Base-by-base conservation (phyloP, 345 rosid species). In the Raphanus sativus region DNA sequence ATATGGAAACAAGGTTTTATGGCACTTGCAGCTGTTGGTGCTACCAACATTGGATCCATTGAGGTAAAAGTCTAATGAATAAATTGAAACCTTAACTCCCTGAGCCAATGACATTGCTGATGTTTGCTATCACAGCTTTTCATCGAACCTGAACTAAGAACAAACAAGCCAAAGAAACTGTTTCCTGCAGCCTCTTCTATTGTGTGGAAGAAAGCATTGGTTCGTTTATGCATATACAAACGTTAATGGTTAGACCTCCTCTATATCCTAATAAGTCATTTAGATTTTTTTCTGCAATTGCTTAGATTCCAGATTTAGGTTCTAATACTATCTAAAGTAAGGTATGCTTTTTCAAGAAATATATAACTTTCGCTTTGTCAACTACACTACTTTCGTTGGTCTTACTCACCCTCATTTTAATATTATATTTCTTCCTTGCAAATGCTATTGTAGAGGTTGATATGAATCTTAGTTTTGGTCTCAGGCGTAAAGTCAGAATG, bases 1-100 rank as follows among this genome's bases (percentile, higher is more conserved):
- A n/a, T 65, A 33, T 92, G 98, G 99, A 84, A 87, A 84, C 85
- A 87, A 84, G 98, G 98, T 29, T 90, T 82, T 79, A 85, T 95
- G 96, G 96, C 94, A 40, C 85, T 95, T 69, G 97, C 91, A 50
- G 98, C 97, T 33, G 78, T 90, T 70, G 99, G 98, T 70, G 97
- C 98, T 7, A 95, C 98, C 62, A 95, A 87, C 83, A 87, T 92
- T 79, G 99, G 99, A 33, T 95, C 99, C 3, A 92, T 95, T 75
- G 89, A 92, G 94, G 98, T 91, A 70, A 33, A 70, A 33, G 42
- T 77, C 32, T 55, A 29, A 55, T 25, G 45, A 8, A 60, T 40
- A 10, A 3, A 11, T 42, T 33, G 38, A 33, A 32, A 9, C 21
- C 24, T 2, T 29, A 50, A 7, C 24, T 66, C 70, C 1, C 5